Percentiles rank a stretch among this genome's conserved stretches.
These are phyloP conservation scores for Micromonas commoda DNA, from an alignment of 139 green algal species.

Conservation along the genomic window DNA sequence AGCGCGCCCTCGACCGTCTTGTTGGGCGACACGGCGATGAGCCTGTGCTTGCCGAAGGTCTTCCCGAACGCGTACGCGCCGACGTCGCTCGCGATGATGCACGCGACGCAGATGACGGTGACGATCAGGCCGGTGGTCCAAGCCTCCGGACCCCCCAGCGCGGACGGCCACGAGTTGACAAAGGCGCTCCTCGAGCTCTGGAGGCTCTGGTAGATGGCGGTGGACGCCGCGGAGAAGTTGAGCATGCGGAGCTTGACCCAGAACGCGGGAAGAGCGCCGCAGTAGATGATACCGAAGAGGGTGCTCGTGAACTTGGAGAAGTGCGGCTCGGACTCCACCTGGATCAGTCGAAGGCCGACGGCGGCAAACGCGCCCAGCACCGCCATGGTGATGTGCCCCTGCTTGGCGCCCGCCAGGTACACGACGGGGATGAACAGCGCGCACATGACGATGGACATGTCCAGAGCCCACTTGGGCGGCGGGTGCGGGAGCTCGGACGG, in stretches of 20 bases:
- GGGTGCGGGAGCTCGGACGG: slow-evolving; percentile 4
- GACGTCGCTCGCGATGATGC: slow-evolving; percentile 45
- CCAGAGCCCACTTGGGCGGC: neutral
- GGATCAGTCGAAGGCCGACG: neutral
- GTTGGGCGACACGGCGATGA: slow-evolving; percentile 42
- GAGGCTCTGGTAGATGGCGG: neutral
- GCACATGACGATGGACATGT: neutral
- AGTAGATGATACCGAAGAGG: slow-evolving; percentile 52
- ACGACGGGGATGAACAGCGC: neutral
- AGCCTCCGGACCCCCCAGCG: neutral
- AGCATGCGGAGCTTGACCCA: slow-evolving; percentile 44
- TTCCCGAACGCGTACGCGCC: slow-evolving; percentile 38
- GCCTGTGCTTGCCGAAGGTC: slow-evolving; percentile 26
- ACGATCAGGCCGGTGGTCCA: slow-evolving; percentile 5
- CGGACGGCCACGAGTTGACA: neutral
- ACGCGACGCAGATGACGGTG: slow-evolving; percentile 8
- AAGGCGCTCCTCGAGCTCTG: neutral
- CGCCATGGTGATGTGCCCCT: neutral
- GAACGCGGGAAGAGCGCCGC: slow-evolving; percentile 47
- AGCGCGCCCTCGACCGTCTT: slow-evolving; percentile 48
- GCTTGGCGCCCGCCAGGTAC: neutral
- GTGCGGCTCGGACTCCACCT: neutral
- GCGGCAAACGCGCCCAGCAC: neutral
- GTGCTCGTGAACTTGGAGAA: slow-evolving; percentile 38
- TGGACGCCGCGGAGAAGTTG: neutral